Evolutionary conservation across 768 basidiomycete genomes (phyloP).

Genomic region (Tylopilus rubrobrunneus): DNA sequence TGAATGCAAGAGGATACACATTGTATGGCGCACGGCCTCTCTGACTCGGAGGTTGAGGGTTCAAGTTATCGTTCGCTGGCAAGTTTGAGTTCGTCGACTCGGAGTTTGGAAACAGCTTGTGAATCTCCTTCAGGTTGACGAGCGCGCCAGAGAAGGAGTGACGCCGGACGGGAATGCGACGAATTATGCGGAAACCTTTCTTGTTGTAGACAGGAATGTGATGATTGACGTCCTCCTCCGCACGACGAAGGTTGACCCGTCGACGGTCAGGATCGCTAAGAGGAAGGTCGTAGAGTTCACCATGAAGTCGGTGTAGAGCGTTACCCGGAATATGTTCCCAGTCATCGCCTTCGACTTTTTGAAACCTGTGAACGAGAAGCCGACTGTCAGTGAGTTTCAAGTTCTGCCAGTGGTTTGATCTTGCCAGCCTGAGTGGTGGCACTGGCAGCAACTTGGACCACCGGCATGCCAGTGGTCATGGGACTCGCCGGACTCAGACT

Average conservation of each 20-base stretch:
- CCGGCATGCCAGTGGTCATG: no score
- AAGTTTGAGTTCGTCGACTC: no score
- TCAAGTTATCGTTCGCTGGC: no score
- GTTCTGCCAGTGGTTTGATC: no score
- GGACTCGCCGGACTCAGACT: no score
- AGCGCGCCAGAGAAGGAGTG: neutral
- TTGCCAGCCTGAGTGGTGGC: no score
- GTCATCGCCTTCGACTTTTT: neutral
- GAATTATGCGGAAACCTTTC: neutral
- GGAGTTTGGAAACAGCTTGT: neutral
- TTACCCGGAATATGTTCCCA: neutral
- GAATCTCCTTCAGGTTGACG: neutral
- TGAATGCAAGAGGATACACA: constrained; percentile 4
- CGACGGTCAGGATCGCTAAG: neutral
- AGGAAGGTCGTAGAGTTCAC: neutral
- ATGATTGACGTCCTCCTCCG: no score
- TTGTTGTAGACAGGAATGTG: neutral
- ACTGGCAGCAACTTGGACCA: no score
- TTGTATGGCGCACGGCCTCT: neutral
- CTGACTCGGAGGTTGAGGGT: no score
- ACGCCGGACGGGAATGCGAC: neutral
- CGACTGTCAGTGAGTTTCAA: no score
- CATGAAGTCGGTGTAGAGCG: neutral
- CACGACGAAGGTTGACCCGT: neutral
- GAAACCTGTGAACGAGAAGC: neutral